Base-by-base conservation (phyloP, 352 stramenopile genomes). In the Pythium folliculosum region DNA sequence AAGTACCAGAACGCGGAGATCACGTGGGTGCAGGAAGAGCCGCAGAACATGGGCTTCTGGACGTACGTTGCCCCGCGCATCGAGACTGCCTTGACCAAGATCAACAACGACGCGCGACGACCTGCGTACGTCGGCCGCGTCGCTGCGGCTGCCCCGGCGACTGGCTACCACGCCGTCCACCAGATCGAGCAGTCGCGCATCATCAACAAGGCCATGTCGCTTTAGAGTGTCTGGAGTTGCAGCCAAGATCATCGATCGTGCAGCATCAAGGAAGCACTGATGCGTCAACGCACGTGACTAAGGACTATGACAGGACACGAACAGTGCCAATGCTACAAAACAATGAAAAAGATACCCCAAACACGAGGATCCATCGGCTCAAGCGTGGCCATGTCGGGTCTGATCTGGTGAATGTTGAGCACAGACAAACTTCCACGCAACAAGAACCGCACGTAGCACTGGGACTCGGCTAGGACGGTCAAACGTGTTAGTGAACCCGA, bases 31-130 rank as follows among this genome's bases (percentile, higher is more conserved):
- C 98, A 99, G 75, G 97, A 99, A 76, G 97, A 99, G 70, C 96
- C 91, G n/a, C 98, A 98, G 78, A 99, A 99, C 77, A 99, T 99
- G 97, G 98, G 98, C 38, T 88, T 91, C 25, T 99, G 97, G 78
- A 84, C 80, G 21, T 99, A 97, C 69, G 82, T 97, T 88, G 75
- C 78, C 35, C 94, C 96, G 55, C 90, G 96, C 69, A 97, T 99
- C 63, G 96, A 98, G 84, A 99, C 97, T 38, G 90, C 96, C 35
- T 90, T 97, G 30, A 88, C 86, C 60, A 88, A 97, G 75, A 87
- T 98, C 43, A 97, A 97, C 70, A 76, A 64, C 57, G 78, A 97
- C 65, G 74, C 87, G 23, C 94, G 95, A 75, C 79, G 93, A 49
- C 81, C 90, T 25, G 71, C 78, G 48, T 99, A 98, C 78, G 88